Base-by-base conservation (phyloP, 2,329 filamentous ascomycete genomes). In the Fusarium avenaceum region DNA sequence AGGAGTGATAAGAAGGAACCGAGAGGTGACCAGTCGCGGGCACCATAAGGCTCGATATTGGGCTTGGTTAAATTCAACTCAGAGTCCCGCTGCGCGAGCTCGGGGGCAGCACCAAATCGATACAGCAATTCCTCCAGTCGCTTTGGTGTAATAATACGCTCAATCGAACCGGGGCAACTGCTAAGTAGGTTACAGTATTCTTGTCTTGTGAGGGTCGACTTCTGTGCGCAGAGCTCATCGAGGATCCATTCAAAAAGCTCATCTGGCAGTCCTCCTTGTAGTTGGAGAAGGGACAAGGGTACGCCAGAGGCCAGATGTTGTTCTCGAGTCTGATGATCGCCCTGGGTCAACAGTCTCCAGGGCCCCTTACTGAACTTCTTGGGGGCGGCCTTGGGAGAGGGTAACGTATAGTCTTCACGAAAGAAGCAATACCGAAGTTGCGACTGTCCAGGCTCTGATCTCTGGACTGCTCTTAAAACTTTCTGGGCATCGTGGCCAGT, bases 231-330 rank as follows among this genome's bases (percentile, higher is more conserved):
- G 22, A 89, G 79, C 78, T 89, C 85, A 49, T 86, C 79, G 7
- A 91, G 73, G 4, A 93, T 80, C 91, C 92, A 94, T 17, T 84
- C 72, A 49, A 92, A 83, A 1, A 93, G 73, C 55, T 90, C 85
- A 62, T 92, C 87, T 0, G 91, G 87, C 14, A 93, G 75, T 10
- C 65, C 67, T 14, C 71, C 70, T 2, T 58, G 68, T 45, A 74
- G 75, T 7, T 46, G 53, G 6, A 79, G 49, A 15, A 90, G 80
- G 44, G 86, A 84, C 56, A 86, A 83, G 2, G 89, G 83, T 57
- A 91, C 79, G 3, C 91, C 90, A 20, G 87, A 89, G 24, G 87
- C 77, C 53, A 93, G 85, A 38, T 86, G 82, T 67, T 89, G 85
- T 55, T 87, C 81, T 49, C 90, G 84, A 39, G 82, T 80, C 8